Base-by-base conservation (phyloP, 768 basidiomycete species). In the Leccinum variicolor region DNA sequence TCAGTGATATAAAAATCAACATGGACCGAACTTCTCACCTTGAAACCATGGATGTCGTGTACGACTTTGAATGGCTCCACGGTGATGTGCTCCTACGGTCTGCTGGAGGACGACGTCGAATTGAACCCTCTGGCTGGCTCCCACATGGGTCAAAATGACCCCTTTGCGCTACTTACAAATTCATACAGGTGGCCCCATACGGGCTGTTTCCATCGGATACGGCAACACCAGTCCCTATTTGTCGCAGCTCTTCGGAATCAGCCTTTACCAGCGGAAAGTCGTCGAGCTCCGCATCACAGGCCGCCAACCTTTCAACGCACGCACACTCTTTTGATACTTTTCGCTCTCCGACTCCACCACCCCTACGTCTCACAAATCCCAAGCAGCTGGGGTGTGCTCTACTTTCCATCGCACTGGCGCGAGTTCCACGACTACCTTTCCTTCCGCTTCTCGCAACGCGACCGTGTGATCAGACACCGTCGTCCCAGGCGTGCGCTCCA, bases 341-440 rank as follows among this genome's bases (percentile, higher is more conserved):
- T 75, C 74, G 2, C 50, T 83, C n/a, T 54, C 74, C 0, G 60
- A 79, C 49, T 72, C 80, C 0, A 74, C 77, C 1, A 84, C 84
- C 0, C 93, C 0, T 94, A 92, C 69, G 81, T 94, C 46, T 92
- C 91, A 1, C 88, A 90, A 57, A 84, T 92, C 11, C 93, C 93
- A 0, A 94, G 92, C 72, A 92, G 89, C 73, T 94, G 92, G 92
- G 93, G 93, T 14, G 92, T 90, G 2, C 78, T 92, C 39, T 94
- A 94, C 75, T 94, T 94, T 67, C 92, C 93, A 17, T 83, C 90
- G 62, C 86, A 88, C 64, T 94, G 92, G 92, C 82, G 85, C 62
- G 90, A 90, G 69, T 94, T 94, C 70, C 90, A 94, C 73, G 73
- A 75, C 52, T 94, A 90, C 68, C 84, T 94, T 60, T 63, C 82